Conservation (phyloP, 1,284 basidiomycete genomes). For the Leccinum pallidistipes region DNA sequence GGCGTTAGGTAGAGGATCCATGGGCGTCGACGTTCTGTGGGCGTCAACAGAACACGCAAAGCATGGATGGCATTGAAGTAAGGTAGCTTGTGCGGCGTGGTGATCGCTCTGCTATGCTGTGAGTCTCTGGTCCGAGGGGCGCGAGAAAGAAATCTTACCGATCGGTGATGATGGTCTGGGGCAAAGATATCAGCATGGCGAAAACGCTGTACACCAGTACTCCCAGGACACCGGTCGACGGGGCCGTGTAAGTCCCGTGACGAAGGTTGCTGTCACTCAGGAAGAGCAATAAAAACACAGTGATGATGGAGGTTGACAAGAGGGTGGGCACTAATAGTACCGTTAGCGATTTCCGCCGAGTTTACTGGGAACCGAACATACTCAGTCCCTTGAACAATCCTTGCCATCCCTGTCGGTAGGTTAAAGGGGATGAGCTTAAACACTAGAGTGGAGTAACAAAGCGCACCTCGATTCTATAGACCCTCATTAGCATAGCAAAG, state of each 20-base stretch:
- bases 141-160: slow-evolving; percentile 47
- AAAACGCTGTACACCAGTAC: slow-evolving; percentile 61
- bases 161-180: slow-evolving; percentile 77
- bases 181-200: slow-evolving; percentile 77
- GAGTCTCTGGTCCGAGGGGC: background rate
- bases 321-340: slow-evolving; percentile 66
- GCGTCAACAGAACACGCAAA: slow-evolving; percentile 74
- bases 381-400: slow-evolving; percentile 87
- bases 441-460: background rate
- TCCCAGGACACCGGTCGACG: slow-evolving; percentile 66
- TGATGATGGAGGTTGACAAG: slow-evolving; percentile 59
- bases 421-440: background rate
- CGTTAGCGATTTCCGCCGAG: slow-evolving; percentile 12
- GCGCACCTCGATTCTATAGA: slow-evolving; percentile 73
- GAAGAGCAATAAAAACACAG: slow-evolving; percentile 55
- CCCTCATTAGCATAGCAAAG: slow-evolving; percentile 72
- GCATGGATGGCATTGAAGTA: slow-evolving; percentile 63
- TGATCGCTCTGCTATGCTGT: slow-evolving; percentile 62
- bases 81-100: slow-evolving; percentile 81
- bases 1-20: slow-evolving; percentile 85
- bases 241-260: slow-evolving; percentile 68
- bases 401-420: slow-evolving; percentile 55
- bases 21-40: slow-evolving; percentile 78
- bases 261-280: slow-evolving; percentile 54
- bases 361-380: slow-evolving; percentile 39